Evolutionary conservation across 495 filamentous ascomycete species (phyloP).

Genomic region (Trichoderma gamsii): DNA sequence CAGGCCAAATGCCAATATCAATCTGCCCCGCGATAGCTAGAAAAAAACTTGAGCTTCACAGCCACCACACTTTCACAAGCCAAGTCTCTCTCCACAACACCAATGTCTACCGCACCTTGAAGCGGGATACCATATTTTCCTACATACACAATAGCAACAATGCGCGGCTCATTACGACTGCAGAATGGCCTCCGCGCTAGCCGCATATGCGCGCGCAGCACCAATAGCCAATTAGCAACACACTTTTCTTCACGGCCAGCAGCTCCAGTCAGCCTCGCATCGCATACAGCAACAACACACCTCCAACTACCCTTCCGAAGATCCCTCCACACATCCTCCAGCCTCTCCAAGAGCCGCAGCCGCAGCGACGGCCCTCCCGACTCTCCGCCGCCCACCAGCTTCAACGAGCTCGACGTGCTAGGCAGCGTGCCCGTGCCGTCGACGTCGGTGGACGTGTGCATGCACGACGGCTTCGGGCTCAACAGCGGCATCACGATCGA

Average conservation of each 20-base stretch:
- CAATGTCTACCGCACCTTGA: not conserved
- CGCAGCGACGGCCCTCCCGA: not conserved
- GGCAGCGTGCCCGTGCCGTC: conserved; percentile 68
- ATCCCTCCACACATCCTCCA: conserved; percentile 1
- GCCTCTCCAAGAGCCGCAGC: not conserved
- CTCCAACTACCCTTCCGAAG: not conserved
- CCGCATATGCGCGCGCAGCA: not conserved
- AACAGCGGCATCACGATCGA: conserved; percentile 66
- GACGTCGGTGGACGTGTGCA: conserved; percentile 75
- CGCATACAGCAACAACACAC: not conserved
- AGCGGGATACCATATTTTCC: not conserved
- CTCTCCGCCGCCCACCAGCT: conserved; percentile 56
- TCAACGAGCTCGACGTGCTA: conserved; percentile 69
- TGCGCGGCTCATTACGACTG: not conserved
- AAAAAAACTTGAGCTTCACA: not conserved
- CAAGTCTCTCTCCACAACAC: not conserved
- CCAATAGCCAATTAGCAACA: not conserved
- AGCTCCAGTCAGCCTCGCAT: not conserved
- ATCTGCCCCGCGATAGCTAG: conserved; percentile 5
- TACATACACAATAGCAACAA: not conserved
- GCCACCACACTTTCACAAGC: not conserved
- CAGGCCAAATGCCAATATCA: not conserved
- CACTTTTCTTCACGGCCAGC: not conserved
- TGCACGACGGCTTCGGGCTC: conserved; percentile 70
- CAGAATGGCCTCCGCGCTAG: not conserved